Conservation (phyloP, 441 rosid genomes). For the Rhodomyrtus psidioides region DNA sequence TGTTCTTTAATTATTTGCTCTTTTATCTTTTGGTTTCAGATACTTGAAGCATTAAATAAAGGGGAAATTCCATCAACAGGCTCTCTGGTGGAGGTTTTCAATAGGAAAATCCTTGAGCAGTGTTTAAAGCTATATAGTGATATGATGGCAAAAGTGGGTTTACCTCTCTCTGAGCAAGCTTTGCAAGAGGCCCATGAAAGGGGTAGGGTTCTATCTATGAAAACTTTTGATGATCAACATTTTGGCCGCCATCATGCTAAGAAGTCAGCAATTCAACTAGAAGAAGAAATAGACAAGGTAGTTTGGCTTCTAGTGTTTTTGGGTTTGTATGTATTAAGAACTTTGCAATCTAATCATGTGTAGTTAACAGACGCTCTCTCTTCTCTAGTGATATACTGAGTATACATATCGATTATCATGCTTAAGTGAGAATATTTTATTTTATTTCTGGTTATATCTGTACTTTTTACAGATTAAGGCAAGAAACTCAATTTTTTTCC, state of each 20-base stretch:
- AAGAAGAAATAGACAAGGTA: conserved; percentile 85
- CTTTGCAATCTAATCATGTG: neutral
- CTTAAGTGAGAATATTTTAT: neutral
- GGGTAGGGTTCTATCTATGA: conserved; percentile 47
- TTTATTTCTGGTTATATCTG: neutral
- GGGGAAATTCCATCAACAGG: conserved; percentile 99
- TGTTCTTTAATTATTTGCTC: neutral
- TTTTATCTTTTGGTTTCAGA: conserved; percentile 39
- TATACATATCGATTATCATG: neutral
- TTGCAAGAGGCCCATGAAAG: conserved; percentile 60
- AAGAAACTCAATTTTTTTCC: neutral
- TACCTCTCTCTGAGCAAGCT: conserved; percentile 64
- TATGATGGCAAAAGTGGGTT: conserved; percentile 44
- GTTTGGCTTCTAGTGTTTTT: neutral
- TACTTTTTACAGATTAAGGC: neutral
- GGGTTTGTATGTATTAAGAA: neutral
- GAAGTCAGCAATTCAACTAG: conserved; percentile 67
- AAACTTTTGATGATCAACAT: conserved; percentile 79
- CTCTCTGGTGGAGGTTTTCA: conserved; percentile 94
- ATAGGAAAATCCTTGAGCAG: conserved; percentile 81
- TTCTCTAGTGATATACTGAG: neutral
- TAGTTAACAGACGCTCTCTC: conserved; percentile 13
- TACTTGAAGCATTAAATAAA: conserved; percentile 92
- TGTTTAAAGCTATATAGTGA: conserved; percentile 77
- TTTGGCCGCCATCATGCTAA: conserved; percentile 93